Conservation (phyloP, 1,284 basidiomycete species). For the Jaminaea rosea region DNA sequence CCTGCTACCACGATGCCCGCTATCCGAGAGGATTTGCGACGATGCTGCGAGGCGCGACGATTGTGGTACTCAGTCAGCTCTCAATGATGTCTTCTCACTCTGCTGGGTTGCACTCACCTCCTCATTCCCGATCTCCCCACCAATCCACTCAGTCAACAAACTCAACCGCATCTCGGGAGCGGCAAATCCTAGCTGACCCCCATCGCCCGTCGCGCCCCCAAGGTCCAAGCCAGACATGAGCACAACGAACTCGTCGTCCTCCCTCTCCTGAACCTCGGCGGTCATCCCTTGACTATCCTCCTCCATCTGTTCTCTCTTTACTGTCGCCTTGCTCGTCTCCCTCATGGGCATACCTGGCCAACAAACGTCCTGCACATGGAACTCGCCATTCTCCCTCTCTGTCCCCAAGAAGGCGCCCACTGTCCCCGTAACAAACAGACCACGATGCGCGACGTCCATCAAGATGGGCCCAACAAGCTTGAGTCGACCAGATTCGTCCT, state of each 20-base stretch:
- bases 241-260: slow-evolving; percentile 27
- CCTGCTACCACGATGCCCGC: slow-evolving; percentile 32
- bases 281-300: not conserved
- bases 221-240: slow-evolving; percentile 49
- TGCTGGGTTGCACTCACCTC: slow-evolving; percentile 50
- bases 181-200: slow-evolving; percentile 2
- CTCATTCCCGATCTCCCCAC: slow-evolving; percentile 67
- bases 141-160: slow-evolving; percentile 62
- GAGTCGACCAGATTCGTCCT: slow-evolving; percentile 23
- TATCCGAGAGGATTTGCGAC: slow-evolving; percentile 12
- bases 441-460: slow-evolving; percentile 45
- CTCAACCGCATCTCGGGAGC: slow-evolving; percentile 23
- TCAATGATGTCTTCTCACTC: no score
- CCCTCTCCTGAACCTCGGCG: not conserved
- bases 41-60: slow-evolving; percentile 8
- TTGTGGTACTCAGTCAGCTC: not conserved
- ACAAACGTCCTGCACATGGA: slow-evolving; percentile 85
- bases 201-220: slow-evolving; percentile 47
- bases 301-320: not conserved
- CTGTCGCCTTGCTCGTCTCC: not conserved
- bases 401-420: slow-evolving; percentile 81
- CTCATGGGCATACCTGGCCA: slow-evolving; percentile 56
- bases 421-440: slow-evolving; percentile 47
- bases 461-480: slow-evolving; percentile 56
- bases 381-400: slow-evolving; percentile 80